phyloP scores from a whole-genome alignment of 805 yeast species.

The Ogataea nakhonphanomensis region DNA sequence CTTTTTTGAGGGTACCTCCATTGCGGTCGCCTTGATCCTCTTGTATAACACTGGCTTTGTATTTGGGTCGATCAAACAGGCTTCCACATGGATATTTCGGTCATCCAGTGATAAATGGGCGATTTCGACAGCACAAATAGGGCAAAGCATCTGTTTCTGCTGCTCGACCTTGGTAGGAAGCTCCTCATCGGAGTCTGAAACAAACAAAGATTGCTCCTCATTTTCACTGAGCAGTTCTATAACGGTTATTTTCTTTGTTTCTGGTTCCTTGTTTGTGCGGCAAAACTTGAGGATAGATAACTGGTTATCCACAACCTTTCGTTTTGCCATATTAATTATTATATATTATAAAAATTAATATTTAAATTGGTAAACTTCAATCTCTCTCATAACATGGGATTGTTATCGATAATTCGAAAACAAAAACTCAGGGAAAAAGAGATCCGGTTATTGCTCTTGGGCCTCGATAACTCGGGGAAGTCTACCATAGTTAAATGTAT shows the following conservation, averaged over 20 bases:
- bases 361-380: background rate
- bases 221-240: conserved; percentile 12
- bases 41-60: conserved; percentile 19
- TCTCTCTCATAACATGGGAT: conserved; percentile 58
- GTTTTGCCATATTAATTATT: conserved; percentile 10
- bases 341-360: conserved; percentile 1
- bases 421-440: conserved; percentile 80
- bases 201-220: conserved; percentile 6
- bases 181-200: conserved; percentile 8
- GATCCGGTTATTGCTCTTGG: conserved; percentile 69
- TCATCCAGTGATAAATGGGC: conserved; percentile 37
- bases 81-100: conserved; percentile 53
- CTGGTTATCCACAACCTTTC: conserved; percentile 11
- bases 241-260: conserved; percentile 11
- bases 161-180: background rate
- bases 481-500: conserved; percentile 72
- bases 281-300: conserved; percentile 22
- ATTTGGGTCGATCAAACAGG: conserved; percentile 39
- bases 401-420: conserved; percentile 72
- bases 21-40: conserved; percentile 19
- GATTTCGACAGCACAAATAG: conserved; percentile 46
- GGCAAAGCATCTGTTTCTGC: conserved; percentile 38
- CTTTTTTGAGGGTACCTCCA: background rate
- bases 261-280: conserved; percentile 4
- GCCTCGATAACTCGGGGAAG: conserved; percentile 90